Base-by-base conservation (phyloP, 1,284 basidiomycete genomes). In the Quambalaria eucalypti region DNA sequence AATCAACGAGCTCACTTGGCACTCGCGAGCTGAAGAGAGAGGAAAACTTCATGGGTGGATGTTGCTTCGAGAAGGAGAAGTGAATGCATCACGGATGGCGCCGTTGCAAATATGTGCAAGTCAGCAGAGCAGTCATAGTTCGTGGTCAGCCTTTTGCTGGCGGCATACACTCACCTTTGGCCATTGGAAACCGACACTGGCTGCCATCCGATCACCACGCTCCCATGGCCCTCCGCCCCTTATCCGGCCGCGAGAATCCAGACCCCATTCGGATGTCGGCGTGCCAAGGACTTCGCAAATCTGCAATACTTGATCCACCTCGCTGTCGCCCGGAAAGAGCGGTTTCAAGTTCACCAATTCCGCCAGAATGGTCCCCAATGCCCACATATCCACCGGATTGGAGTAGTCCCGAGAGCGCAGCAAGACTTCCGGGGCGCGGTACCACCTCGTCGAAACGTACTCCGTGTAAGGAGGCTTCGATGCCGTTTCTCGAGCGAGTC, bases 361-460 rank as follows among this genome's bases (percentile, higher is more conserved):
- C 7, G 92, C 90, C 80, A 98, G 86, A 76, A 99, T 99, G 4
- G 95, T 93, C 23, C 95, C 95, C 47, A 99, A 79, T 1, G 95
- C 95, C 95, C 95, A 99, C 86, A 97, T 90, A 76, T 99, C 95
- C 31, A 99, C 93, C 0, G 95, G 90, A 65, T 88, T 88, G 16
- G 89, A 91, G 74, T 99, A 98, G 73, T 95, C 86, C 55, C 85
- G 82, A 67, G 90, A 89, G 56, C 90, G 82, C 36, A 99, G 81
- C 21, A 99, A 80, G 2, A 99, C 90, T 77, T 99, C 95, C 14
- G 95, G 95, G 0, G 95, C 95, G 57, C 95, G 88, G 78, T 99
- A 99, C 95, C 95, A 99, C 46, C 95, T 82, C 26, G 95, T 99
- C 28, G 91, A 90, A 26, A 99, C 95, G 73, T 99, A 99, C 78